Conservation (phyloP, 2,329 filamentous ascomycete species). For the Fusarium aywerte region DNA sequence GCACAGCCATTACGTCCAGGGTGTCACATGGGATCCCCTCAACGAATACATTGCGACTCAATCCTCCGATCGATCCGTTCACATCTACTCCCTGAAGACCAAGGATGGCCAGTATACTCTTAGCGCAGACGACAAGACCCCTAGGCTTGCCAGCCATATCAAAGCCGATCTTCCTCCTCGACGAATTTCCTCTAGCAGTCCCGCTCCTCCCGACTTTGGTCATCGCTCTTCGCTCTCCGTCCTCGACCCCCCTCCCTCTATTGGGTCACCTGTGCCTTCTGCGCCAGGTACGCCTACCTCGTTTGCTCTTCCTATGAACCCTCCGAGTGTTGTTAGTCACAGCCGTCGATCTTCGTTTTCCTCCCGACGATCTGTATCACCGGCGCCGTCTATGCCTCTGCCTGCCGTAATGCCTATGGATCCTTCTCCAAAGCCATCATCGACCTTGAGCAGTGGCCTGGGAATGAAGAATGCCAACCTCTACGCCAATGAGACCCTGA, state of each 20-base stretch:
- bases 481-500: constrained; percentile 96
- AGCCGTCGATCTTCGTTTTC: constrained; percentile 96
- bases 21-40: constrained; percentile 96
- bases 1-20: constrained; percentile 98
- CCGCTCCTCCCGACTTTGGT: constrained; percentile 85
- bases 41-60: constrained; percentile 99
- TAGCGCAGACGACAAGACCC: constrained; percentile 71
- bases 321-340: constrained; percentile 86
- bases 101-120: constrained; percentile 96
- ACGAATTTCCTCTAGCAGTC: constrained; percentile 90
- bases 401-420: constrained; percentile 96
- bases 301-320: constrained; percentile 91
- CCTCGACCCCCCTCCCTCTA: constrained; percentile 61
- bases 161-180: constrained; percentile 92
- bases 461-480: constrained; percentile 86
- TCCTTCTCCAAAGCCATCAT: constrained; percentile 80
- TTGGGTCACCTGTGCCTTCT: constrained; percentile 87
- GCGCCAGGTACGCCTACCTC: constrained; percentile 94
- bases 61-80: constrained; percentile 96
- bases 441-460: constrained; percentile 63
- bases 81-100: constrained; percentile 95
- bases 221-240: constrained; percentile 72
- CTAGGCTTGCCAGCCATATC: constrained; percentile 80
- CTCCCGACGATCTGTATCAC: constrained; percentile 86
- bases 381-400: constrained; percentile 90